Percentiles rank a stretch among this genome's conserved stretches.
Evolutionary conservation across 306 rosid genomes (phyloP).

Genomic region (Mimosa bimucronata): DNA sequence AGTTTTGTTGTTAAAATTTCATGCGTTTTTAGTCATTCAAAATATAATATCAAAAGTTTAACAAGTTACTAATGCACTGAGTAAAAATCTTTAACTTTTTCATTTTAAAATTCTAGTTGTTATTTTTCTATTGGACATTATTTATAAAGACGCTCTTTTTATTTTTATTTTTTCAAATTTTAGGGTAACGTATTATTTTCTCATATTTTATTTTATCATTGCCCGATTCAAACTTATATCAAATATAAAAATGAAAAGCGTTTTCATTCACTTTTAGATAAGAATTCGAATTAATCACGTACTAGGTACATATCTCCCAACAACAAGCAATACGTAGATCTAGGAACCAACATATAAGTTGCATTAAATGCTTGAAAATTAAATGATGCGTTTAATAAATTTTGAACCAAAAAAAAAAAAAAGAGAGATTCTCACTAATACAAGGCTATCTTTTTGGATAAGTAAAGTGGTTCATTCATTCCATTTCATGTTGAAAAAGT

Average conservation of each 20-base stretch:
- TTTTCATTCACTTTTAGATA: too few species aligned
- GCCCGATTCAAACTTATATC: not conserved
- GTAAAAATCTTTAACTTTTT: too few species aligned
- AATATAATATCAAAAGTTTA: not conserved
- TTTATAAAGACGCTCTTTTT: too few species aligned
- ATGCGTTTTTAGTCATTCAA: not conserved
- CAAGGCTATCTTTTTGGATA: not conserved
- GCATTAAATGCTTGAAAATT: not conserved
- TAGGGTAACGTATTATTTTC: not conserved
- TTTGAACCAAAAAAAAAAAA: not conserved
- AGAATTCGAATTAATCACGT: not conserved
- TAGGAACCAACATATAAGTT: not conserved
- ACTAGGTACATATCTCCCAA: not conserved
- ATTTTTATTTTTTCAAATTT: too few species aligned
- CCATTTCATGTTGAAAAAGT: constrained; percentile 27
- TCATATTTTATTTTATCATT: not conserved
- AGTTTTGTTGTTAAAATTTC: not conserved
- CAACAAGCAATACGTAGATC: too few species aligned
- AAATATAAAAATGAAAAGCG: too few species aligned
- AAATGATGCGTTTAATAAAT: not conserved
- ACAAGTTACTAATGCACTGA: not conserved
- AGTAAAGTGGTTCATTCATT: constrained; percentile 33
- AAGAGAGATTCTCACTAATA: not conserved
- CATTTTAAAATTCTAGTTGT: too few species aligned
- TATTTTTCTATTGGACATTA: too few species aligned